Conservation (phyloP, 441 rosid species). For the Aquilaria agallochum region DNA sequence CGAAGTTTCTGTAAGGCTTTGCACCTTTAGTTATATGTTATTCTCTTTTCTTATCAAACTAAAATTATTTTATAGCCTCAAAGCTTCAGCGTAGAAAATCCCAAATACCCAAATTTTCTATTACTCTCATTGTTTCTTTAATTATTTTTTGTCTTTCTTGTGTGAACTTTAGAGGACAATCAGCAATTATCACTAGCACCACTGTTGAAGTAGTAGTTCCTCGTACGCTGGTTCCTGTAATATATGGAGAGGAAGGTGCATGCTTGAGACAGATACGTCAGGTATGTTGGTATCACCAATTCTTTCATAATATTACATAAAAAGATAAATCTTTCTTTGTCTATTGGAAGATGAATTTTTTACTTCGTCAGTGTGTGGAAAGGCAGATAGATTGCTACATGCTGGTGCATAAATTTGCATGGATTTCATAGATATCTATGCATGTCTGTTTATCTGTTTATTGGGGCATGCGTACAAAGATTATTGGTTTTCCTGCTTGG, state of each 20-base stretch:
- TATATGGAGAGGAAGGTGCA: constrained; percentile 74
- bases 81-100: no score
- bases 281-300: constrained; percentile 30
- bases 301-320: not conserved
- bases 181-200: constrained; percentile 62
- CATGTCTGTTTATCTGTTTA: no score
- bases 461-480: no score
- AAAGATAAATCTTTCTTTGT: not conserved
- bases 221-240: constrained; percentile 52
- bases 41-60: no score
- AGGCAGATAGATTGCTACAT: no score
- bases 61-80: no score
- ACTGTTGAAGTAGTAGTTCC: constrained; percentile 83
- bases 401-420: no score
- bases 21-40: no score
- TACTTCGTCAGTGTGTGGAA: no score
- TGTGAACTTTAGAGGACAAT: constrained; percentile 36
- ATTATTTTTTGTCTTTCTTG: constrained; percentile 1
- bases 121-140: constrained; percentile 3
- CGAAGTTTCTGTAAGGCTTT: no score
- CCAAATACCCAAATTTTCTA: not conserved
- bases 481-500: no score
- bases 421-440: no score
- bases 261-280: constrained; percentile 68
- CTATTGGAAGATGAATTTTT: not conserved